Conservation (phyloP, 2,329 filamentous ascomycete species). For the Arthrobotrys pseudoclavata region DNA sequence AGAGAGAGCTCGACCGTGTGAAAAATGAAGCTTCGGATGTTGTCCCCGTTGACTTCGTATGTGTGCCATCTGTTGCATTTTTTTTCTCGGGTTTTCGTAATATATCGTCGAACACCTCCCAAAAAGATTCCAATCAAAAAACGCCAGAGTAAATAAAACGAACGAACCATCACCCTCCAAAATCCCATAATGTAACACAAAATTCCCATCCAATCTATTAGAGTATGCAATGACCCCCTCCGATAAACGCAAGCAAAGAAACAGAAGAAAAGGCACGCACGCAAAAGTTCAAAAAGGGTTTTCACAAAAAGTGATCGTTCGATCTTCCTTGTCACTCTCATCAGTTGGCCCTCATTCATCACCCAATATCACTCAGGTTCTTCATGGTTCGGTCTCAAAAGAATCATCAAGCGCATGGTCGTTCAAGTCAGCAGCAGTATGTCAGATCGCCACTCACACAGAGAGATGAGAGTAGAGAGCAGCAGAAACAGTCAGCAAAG, state of each 20-base stretch:
- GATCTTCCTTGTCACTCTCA: conserved; percentile 1
- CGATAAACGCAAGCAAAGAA: conserved; percentile 41
- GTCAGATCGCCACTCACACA: conserved; percentile 19
- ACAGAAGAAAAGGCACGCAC: conserved; percentile 32
- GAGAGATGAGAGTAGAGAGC: conserved; percentile 23
- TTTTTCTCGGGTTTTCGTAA: conserved; percentile 17
- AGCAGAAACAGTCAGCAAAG: conserved; percentile 29
- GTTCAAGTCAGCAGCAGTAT: conserved; percentile 7
- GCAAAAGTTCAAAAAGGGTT: conserved; percentile 25
- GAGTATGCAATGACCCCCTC: conserved; percentile 8
- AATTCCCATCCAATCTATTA: conserved; percentile 16
- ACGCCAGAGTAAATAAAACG: not conserved
- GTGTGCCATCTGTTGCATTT: conserved; percentile 29
- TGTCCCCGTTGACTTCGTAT: not conserved
- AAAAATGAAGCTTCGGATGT: not conserved
- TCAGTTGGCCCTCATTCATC: conserved; percentile 31
- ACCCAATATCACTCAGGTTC: conserved; percentile 40
- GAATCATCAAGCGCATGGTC: conserved; percentile 44
- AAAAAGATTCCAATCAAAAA: conserved; percentile 3
- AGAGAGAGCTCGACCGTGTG: conserved; percentile 6
- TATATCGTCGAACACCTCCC: conserved; percentile 1
- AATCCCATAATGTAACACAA: conserved; percentile 22
- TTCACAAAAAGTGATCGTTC: not conserved
- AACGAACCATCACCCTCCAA: conserved; percentile 2
- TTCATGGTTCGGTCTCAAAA: conserved; percentile 32